Evolutionary conservation across 257 asterid genomes (phyloP), one percentile per base, ranked within the genome.

Genomic region (Euphrasia confusa): DNA sequence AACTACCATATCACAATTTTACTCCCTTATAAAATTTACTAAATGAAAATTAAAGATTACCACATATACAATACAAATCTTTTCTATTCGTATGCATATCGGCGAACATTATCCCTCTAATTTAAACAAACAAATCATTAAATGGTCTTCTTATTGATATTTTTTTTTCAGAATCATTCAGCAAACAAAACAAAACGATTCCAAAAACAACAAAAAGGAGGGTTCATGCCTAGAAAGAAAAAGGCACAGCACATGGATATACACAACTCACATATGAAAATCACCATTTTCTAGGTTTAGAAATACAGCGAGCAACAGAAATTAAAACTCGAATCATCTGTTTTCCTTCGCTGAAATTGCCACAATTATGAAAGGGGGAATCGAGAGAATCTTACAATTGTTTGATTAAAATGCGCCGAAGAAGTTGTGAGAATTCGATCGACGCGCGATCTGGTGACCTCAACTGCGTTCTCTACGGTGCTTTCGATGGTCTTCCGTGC

Each of bases 341-440:
- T 30, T 4, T 59, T 7, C 13, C 17, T 61, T 13, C 12, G 63
- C 35, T 5, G 39, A 49, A 14, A 61, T 35, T 2, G 30, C 30
- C 24, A 44, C 10, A 40, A 56, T 8, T 32, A 42, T 26, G 35
- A 55, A 44, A 26, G 30, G 64, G 27, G 27, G 55, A 37, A 67
- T n/a, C 18, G 28, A 58, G 74, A 73, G 50, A 14, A 63, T 83
- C 26, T 83, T 77, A 88, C 99, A 47, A 83, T 66, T 27, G 95
- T 83, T 77, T 83, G 97, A 68, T 76, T 73, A 63, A 89, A 78
- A 80, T 93, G 99, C 14, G 86, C 90, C 27, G 95, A 87, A 0
- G 95, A 84, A 35, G 97, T 93, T 68, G 88, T 79, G 61, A 79
- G 78, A 55, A 89, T 69, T 17, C 89, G 90, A 76, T 89, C 91